Evolutionary conservation across 2,329 filamentous ascomycete genomes (phyloP).

Genomic region (Fusarium sp.): DNA sequence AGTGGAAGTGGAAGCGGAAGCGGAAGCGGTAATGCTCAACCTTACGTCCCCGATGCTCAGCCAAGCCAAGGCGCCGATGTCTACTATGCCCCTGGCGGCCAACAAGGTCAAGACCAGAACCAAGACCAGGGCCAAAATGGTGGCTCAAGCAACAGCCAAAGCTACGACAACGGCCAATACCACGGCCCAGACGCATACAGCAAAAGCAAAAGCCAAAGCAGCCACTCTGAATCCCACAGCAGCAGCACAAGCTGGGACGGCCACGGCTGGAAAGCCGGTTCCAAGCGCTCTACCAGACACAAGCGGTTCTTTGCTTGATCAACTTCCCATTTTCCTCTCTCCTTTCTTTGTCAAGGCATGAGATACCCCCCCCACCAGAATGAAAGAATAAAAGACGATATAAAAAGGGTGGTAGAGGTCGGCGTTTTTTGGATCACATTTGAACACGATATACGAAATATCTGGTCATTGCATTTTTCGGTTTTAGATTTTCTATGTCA

Average conservation of each 20-base stretch:
- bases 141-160: constrained; percentile 5
- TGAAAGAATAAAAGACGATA: background rate
- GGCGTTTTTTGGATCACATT: constrained; percentile 26
- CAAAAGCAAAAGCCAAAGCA: background rate
- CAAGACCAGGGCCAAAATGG: background rate
- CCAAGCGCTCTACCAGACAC: constrained; percentile 28
- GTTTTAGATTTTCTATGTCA: constrained; percentile 28
- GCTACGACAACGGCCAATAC: constrained; percentile 24
- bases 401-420: constrained; percentile 10
- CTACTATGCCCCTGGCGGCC: constrained; percentile 4
- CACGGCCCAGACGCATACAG: constrained; percentile 23
- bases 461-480: constrained; percentile 21
- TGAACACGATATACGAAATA: constrained; percentile 9
- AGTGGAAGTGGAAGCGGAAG: background rate
- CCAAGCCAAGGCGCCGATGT: background rate
- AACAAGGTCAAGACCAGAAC: constrained; percentile 1
- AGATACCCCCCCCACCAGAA: constrained; percentile 25
- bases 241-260: constrained; percentile 22
- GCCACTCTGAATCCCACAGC: constrained; percentile 9
- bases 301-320: constrained; percentile 40
- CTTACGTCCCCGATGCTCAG: background rate
- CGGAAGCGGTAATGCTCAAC: background rate
- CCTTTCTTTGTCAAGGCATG: constrained; percentile 14
- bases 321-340: background rate
- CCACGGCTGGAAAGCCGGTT: constrained; percentile 20